A percentile compares a stretch with the other conserved stretches of the same genome.
These are phyloP conservation scores for Agrocybe chaxingu DNA, from an alignment of 768 basidiomycete genomes.

Conservation along the genomic window DNA sequence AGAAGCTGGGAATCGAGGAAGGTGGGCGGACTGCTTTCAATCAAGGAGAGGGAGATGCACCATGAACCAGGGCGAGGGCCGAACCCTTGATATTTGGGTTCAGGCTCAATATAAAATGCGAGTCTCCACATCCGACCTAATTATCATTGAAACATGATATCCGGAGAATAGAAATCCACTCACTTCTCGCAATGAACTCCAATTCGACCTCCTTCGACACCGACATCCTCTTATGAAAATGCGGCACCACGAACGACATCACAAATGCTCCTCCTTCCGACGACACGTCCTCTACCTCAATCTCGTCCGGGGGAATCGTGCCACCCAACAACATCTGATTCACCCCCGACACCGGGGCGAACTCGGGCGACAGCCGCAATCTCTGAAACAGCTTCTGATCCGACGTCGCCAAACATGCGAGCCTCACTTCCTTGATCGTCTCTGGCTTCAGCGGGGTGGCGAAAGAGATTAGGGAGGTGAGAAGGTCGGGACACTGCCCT, in stretches of 20 bases:
- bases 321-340: constrained; percentile 51
- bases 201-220: constrained; percentile 49
- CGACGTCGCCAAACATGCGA: constrained; percentile 62
- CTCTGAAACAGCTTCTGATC: constrained; percentile 62
- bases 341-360: constrained; percentile 47
- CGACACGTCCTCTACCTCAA: constrained; percentile 50
- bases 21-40: too few relatives aligned
- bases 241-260: constrained; percentile 45
- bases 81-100: neutral
- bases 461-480: constrained; percentile 48
- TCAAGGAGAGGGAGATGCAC: too few relatives aligned
- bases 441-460: constrained; percentile 39
- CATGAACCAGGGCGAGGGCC: constrained; percentile 3
- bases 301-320: constrained; percentile 44
- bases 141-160: neutral
- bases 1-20: too few relatives aligned
- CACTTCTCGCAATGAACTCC: constrained; percentile 64
- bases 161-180: constrained; percentile 6
- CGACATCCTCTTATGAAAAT: constrained; percentile 73
- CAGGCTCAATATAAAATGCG: constrained; percentile 34
- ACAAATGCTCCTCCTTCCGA: constrained; percentile 53
- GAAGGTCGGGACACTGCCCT: constrained; percentile 35
- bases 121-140: constrained; percentile 59
- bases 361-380: constrained; percentile 48
- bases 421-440: constrained; percentile 58